Evolutionary conservation across 805 yeast genomes (phyloP).

Genomic region (Kuraishia molischiana): DNA sequence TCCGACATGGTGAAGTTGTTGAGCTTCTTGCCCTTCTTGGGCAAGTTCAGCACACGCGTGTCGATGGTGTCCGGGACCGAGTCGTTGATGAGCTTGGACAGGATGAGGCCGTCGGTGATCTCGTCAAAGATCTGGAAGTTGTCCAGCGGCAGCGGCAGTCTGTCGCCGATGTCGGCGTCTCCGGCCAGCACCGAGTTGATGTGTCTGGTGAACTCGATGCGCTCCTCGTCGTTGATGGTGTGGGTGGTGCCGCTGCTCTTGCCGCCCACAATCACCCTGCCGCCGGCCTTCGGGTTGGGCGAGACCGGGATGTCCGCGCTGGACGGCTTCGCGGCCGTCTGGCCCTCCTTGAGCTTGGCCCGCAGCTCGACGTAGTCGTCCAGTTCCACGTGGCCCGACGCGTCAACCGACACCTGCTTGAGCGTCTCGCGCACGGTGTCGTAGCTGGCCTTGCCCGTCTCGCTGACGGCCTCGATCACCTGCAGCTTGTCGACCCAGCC

Average conservation of each 20-base stretch:
- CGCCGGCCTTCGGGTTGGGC: slow-evolving; percentile 33
- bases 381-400: slow-evolving; percentile 92
- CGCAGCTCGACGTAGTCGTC: slow-evolving; percentile 86
- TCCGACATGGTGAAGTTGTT: slow-evolving; percentile 95
- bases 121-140: slow-evolving; percentile 95
- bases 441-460: slow-evolving; percentile 71
- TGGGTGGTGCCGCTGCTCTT: slow-evolving; percentile 89
- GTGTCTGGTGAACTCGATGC: slow-evolving; percentile 92
- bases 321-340: slow-evolving; percentile 10
- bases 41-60: slow-evolving; percentile 89
- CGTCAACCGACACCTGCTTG: slow-evolving; percentile 86
- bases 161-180: slow-evolving; percentile 71
- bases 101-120: slow-evolving; percentile 88
- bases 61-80: slow-evolving; percentile 98
- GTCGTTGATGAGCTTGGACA: slow-evolving; percentile 91
- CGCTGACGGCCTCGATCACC: slow-evolving; percentile 75
- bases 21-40: slow-evolving; percentile 69
- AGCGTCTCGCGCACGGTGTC: slow-evolving; percentile 92
- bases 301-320: slow-evolving; percentile 5
- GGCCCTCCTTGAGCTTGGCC: slow-evolving; percentile 62
- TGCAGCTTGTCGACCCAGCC: slow-evolving; percentile 93
- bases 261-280: slow-evolving; percentile 77
- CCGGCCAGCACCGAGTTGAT: slow-evolving; percentile 88
- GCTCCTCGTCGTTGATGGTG: slow-evolving; percentile 94
- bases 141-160: slow-evolving; percentile 88